A percentile compares a stretch with the other conserved stretches of the same genome.
These are phyloP conservation scores for Salix udensis DNA, from an alignment of 345 rosid genomes.

Conservation along the genomic window DNA sequence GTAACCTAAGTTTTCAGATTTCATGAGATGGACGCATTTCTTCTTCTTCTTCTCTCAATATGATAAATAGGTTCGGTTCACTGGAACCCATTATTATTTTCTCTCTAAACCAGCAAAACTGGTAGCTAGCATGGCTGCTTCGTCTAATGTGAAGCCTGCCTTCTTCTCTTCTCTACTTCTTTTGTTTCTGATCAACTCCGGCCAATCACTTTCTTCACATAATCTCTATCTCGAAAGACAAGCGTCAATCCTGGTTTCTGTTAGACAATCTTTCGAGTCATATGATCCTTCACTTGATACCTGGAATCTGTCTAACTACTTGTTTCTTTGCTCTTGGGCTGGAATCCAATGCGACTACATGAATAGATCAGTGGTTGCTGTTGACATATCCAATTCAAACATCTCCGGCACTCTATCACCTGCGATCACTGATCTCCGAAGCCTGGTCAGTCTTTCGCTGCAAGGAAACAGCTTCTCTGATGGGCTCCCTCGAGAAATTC, in stretches of 20 bases:
- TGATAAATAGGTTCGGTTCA: constrained; percentile 14
- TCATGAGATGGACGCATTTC: background rate
- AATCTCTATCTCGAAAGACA: constrained; percentile 40
- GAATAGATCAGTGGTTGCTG: constrained; percentile 40
- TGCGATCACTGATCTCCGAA: constrained; percentile 34
- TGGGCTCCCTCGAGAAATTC: constrained; percentile 29
- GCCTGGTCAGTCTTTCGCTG: constrained; percentile 42
- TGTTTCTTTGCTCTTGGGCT: constrained; percentile 47
- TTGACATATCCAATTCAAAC: constrained; percentile 52
- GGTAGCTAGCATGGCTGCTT: constrained; percentile 19
- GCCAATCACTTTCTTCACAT: constrained; percentile 29
- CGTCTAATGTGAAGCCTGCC: background rate
- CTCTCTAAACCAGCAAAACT: background rate
- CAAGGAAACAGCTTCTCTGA: constrained; percentile 43
- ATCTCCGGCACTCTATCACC: constrained; percentile 58
- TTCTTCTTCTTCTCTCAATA: constrained; percentile 5
- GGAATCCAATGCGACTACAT: constrained; percentile 44
- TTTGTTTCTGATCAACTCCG: constrained; percentile 5
- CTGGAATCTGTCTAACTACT: constrained; percentile 53
- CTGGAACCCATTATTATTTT: background rate
- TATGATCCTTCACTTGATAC: constrained; percentile 42
- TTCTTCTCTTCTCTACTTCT: constrained; percentile 29
- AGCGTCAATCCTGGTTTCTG: constrained; percentile 52
- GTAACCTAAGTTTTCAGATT: background rate
- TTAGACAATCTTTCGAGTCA: constrained; percentile 44